A percentile compares a stretch with the other conserved stretches of the same genome.
Evolutionary conservation across 306 rosid genomes (phyloP).

Genomic region (Amphicarpaea edgeworthii): DNA sequence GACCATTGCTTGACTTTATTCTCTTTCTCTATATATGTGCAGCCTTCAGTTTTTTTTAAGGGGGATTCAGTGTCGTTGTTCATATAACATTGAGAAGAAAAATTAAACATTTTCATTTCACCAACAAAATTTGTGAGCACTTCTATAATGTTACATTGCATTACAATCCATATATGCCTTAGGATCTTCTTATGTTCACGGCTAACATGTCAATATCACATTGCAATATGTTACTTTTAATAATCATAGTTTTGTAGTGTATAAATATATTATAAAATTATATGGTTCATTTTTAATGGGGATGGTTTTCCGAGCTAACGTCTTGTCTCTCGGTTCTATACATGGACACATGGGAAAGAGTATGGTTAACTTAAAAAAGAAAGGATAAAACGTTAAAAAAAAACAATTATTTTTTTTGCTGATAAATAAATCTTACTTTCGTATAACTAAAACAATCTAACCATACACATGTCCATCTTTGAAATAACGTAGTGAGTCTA

Average conservation of each 20-base stretch:
- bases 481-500: neutral
- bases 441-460: neutral
- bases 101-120: neutral
- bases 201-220: neutral
- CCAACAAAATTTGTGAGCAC: neutral
- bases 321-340: neutral
- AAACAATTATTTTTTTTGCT: neutral
- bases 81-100: neutral
- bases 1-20: conserved; percentile 47
- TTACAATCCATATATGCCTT: neutral
- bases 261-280: neutral
- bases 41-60: neutral
- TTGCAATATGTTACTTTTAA: neutral
- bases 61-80: neutral
- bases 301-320: neutral
- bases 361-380: neutral
- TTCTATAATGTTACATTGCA: neutral
- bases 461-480: neutral
- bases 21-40: conserved; percentile 37
- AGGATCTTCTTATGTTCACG: neutral
- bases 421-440: too few relatives aligned
- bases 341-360: neutral
- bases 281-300: neutral
- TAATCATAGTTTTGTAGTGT: neutral
- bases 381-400: neutral